Evolutionary conservation across 2,329 filamentous ascomycete genomes (phyloP).

Genomic region (Truncatella angustata): DNA sequence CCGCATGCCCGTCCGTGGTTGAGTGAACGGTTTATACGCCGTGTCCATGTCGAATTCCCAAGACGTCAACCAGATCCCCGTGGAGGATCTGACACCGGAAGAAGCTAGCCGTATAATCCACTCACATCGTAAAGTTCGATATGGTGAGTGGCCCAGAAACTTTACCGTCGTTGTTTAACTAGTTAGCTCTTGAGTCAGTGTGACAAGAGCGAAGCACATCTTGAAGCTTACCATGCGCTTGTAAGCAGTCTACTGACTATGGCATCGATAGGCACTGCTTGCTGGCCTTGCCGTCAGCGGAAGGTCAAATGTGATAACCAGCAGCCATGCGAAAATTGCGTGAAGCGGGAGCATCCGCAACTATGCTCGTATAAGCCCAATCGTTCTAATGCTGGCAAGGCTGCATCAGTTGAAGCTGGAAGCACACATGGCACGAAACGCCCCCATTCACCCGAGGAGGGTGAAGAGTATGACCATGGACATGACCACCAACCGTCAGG

Average conservation of each 20-base stretch:
- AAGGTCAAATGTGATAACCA: constrained; percentile 71
- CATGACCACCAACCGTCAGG: constrained; percentile 32
- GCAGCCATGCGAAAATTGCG: constrained; percentile 66
- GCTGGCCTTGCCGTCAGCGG: constrained; percentile 66
- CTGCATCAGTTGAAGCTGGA: constrained; percentile 27
- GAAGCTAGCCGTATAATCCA: constrained; percentile 68
- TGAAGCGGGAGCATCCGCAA: constrained; percentile 63
- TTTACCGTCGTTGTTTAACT: no score
- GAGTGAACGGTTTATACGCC: neutral
- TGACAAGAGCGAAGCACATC: neutral
- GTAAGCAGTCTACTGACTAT: neutral
- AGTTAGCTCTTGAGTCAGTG: no score
- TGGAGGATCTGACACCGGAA: constrained; percentile 61
- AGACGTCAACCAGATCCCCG: constrained; percentile 36
- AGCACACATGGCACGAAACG: constrained; percentile 36
- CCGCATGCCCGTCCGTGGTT: constrained; percentile 1
- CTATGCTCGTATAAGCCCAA: constrained; percentile 68
- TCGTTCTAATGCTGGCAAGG: constrained; percentile 37
- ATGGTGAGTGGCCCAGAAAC: constrained; percentile 49
- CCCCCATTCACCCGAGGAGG: constrained; percentile 41
- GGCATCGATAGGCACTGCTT: constrained; percentile 51
- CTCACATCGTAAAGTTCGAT: constrained; percentile 66
- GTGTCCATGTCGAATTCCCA: constrained; percentile 26
- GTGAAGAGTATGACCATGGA: constrained; percentile 33
- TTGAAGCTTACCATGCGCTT: neutral